Evolutionary conservation across 2,329 filamentous ascomycete genomes (phyloP).

Genomic region (Hyphodiscus sp.): DNA sequence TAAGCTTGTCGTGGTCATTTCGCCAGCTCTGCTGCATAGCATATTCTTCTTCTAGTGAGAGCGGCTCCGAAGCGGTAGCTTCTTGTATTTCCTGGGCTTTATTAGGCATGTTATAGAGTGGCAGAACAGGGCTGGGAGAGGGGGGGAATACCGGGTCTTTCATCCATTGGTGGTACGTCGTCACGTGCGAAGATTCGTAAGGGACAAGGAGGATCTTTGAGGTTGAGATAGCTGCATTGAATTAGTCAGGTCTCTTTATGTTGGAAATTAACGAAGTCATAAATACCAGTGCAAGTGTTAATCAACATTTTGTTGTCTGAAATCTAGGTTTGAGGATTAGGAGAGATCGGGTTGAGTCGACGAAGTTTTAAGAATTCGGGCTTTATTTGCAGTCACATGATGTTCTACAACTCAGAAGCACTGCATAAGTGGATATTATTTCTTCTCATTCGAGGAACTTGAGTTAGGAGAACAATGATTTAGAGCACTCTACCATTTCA

Average conservation of each 20-base stretch:
- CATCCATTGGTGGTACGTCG: constrained; percentile 87
- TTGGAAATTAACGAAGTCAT: background rate
- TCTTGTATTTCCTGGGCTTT: constrained; percentile 60
- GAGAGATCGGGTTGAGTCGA: background rate
- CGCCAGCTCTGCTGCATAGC: constrained; percentile 89
- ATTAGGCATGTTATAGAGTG: background rate
- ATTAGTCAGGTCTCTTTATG: background rate
- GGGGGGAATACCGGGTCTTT: constrained; percentile 36
- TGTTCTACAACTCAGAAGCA: background rate
- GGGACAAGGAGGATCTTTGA: background rate
- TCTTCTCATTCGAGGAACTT: background rate
- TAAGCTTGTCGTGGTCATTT: constrained; percentile 75
- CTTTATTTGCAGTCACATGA: background rate
- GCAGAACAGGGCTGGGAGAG: background rate
- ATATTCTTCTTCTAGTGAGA: constrained; percentile 77
- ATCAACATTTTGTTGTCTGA: background rate
- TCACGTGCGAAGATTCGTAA: constrained; percentile 71
- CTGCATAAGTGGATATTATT: too few relatives aligned
- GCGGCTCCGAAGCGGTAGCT: constrained; percentile 80
- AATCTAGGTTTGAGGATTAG: background rate
- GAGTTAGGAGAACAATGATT: too few relatives aligned
- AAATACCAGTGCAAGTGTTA: background rate
- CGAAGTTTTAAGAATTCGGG: background rate
- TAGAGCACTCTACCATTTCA: too few relatives aligned
- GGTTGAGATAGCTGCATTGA: background rate